These are phyloP conservation scores for Metarhizium guizhouense DNA, from an alignment of 2,329 filamentous ascomycete genomes.

Conservation along the genomic window DNA sequence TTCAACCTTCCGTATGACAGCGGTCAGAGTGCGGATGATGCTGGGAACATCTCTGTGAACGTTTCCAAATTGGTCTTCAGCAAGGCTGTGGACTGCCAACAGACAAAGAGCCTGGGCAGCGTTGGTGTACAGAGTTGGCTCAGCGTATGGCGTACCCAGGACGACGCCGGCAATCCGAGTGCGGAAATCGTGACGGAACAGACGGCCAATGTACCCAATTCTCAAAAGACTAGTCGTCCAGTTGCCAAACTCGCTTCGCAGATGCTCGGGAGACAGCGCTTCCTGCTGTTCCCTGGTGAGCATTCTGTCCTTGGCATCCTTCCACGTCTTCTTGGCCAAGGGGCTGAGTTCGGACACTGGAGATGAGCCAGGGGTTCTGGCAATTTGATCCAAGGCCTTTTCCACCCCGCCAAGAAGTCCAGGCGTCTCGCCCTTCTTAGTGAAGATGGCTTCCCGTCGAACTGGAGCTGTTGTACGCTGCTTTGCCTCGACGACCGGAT, in stretches of 20 bases:
- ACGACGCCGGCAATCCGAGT: slow-evolving; percentile 58
- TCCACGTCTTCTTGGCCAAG: slow-evolving; percentile 39
- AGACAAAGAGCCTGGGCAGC: slow-evolving; percentile 61
- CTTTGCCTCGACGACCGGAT: slow-evolving; percentile 21
- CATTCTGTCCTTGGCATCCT: slow-evolving; percentile 37
- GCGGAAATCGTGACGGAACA: slow-evolving; percentile 63
- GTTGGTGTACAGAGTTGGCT: slow-evolving; percentile 59
- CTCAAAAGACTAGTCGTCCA: slow-evolving; percentile 36
- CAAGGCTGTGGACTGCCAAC: slow-evolving; percentile 63
- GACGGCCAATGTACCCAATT: slow-evolving; percentile 48
- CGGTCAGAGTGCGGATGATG: slow-evolving; percentile 66
- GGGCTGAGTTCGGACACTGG: slow-evolving; percentile 41
- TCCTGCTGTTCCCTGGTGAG: slow-evolving; percentile 46
- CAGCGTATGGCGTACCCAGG: slow-evolving; percentile 64
- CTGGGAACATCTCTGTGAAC: slow-evolving; percentile 73
- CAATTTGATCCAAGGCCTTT: slow-evolving; percentile 33
- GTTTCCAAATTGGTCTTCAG: slow-evolving; percentile 75
- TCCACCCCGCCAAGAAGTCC: slow-evolving; percentile 35
- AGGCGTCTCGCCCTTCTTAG: slow-evolving; percentile 25
- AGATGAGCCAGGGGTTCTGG: slow-evolving; percentile 37
- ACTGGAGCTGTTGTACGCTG: slow-evolving; percentile 30
- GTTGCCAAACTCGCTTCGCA: slow-evolving; percentile 38
- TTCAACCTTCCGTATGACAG: slow-evolving; percentile 60
- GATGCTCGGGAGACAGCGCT: slow-evolving; percentile 38
- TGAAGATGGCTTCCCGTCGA: slow-evolving; percentile 37